Evolutionary conservation across 345 rosid genomes (phyloP), one percentile per base, ranked within the genome.

Genomic region (Capsella bursapastoris): DNA sequence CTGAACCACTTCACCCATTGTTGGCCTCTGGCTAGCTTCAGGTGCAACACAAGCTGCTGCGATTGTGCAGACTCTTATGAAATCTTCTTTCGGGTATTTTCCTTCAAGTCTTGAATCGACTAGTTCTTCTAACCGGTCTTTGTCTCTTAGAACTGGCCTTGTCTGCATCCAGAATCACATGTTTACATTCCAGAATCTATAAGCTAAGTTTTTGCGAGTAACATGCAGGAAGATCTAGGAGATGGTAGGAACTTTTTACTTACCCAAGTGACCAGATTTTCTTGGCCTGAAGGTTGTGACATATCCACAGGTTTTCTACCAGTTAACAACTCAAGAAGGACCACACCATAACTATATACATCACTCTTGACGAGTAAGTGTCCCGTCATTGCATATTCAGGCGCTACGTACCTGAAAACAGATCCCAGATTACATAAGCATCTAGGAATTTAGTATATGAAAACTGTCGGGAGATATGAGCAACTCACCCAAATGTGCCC

Each of bases 381-480:
- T 79, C 99, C 99, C 0, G 99, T 95, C 99, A 95, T 95, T 55
- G 99, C 99, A 88, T 95, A 95, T 81, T 95, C 99, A 4, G 99
- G 99, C 35, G 99, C 99, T 61, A 95, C 99, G 78, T 95, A 95
- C 73, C 99, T 95, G 78, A 59, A 78, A 73, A 81, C 16, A 11
- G 22, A 28, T 75, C 25, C 50, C 59, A 51, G 34, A 38, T 43
- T 45, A 27, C 52, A 28, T 52, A 15, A 37, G 43, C 32, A 31
- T 1, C 25, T 22, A 22, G 25, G 74, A 58, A 40, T n/a, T 57
- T n/a, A 13, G 56, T 72, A 2, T 41, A 55, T 43, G 10, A 18
- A 38, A 18, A 40, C 7, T 22, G 15, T 6, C 16, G 0, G 56
- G 49, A 44, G 61, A 64, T 48, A 28, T 59, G 68, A 57, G 48